phyloP scores from a whole-genome alignment of 192 early-diverging fungal genomes.

The Backusella liffmaniae region DNA sequence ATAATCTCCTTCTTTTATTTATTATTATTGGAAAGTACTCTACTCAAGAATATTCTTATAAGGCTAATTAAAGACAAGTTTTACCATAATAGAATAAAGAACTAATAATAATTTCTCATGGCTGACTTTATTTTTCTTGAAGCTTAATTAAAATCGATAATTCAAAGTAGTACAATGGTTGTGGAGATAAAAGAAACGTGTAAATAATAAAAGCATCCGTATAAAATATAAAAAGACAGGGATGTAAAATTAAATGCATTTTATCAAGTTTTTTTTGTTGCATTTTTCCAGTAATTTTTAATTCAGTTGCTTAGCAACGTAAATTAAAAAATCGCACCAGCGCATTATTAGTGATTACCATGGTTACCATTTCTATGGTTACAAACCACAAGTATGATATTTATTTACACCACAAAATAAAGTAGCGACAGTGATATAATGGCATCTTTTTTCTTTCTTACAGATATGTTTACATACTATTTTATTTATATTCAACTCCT shows the following conservation, averaged over 20 bases:
- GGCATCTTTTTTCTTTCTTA: not conserved
- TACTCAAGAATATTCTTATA: not conserved
- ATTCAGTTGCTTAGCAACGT: not conserved
- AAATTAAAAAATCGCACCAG: not conserved
- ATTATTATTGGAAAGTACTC: not conserved
- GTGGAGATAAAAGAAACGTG: not conserved
- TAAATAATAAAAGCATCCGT: not conserved
- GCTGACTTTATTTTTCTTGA: not conserved
- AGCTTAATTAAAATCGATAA: not conserved
- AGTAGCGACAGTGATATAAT: not conserved
- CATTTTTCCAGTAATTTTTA: not conserved
- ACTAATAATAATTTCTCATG: not conserved
- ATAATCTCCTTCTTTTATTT: not conserved
- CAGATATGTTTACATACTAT: not conserved
- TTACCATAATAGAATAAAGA: not conserved
- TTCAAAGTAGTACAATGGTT: not conserved
- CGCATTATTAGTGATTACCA: not conserved
- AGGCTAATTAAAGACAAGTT: not conserved
- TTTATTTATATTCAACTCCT: not conserved
- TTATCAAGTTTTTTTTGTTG: not conserved
- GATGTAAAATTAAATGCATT: not conserved
- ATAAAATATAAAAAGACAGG: not conserved
- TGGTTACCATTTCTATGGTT: not conserved
- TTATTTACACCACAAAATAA: not conserved
- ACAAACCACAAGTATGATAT: not conserved